These are phyloP conservation scores for Pilatotrama ljubarskyi DNA, from an alignment of 768 basidiomycete genomes.

Conservation along the genomic window DNA sequence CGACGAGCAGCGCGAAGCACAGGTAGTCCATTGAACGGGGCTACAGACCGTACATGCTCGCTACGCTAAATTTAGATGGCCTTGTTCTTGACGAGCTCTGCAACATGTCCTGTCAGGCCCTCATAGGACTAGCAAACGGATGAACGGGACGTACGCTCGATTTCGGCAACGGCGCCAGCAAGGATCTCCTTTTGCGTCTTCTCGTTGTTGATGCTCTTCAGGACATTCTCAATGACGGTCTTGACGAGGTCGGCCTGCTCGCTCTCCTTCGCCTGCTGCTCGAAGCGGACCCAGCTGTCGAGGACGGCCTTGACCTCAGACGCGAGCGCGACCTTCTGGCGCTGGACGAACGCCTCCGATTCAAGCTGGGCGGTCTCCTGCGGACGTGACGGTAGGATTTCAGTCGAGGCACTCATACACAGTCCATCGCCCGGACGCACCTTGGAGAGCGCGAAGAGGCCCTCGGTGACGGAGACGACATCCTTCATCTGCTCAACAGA, in stretches of 20 bases:
- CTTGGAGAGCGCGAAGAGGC: constrained; percentile 91
- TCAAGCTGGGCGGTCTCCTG: constrained; percentile 94
- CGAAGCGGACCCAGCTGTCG: constrained; percentile 97
- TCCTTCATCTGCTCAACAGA: constrained; percentile 95
- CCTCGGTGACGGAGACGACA: constrained; percentile 87
- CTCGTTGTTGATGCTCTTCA: constrained; percentile 80
- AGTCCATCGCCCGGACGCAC: constrained; percentile 38
- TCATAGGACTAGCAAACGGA: not conserved
- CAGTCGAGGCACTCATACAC: not conserved
- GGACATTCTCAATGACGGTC: constrained; percentile 85
- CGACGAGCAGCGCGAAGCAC: not conserved
- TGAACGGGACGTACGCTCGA: constrained; percentile 76
- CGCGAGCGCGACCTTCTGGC: constrained; percentile 85
- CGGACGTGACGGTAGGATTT: not conserved
- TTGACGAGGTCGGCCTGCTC: constrained; percentile 93
- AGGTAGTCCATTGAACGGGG: constrained; percentile 3
- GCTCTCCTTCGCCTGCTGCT: constrained; percentile 94
- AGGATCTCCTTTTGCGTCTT: constrained; percentile 88
- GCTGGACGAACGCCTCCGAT: constrained; percentile 83
- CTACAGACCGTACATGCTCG: constrained; percentile 10
- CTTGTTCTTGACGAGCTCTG: constrained; percentile 91
- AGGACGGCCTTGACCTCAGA: constrained; percentile 91
- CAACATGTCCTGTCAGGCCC: not conserved
- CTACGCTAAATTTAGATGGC: constrained; percentile 60
- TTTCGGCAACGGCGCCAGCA: constrained; percentile 74